Conservation (phyloP, 1,284 basidiomycete genomes). For the Retiboletus fuscus region DNA sequence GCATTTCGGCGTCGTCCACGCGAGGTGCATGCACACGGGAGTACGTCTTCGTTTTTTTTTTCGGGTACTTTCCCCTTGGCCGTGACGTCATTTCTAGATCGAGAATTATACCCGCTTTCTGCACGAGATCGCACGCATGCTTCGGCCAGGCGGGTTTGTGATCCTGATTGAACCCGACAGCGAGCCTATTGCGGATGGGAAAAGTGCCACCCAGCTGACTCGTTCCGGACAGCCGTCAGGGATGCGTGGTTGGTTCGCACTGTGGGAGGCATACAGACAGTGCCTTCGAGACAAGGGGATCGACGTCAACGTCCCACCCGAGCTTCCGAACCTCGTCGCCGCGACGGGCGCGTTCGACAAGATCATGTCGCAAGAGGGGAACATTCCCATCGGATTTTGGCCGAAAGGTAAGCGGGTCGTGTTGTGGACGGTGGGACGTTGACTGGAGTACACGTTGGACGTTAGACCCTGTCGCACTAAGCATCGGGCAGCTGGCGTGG, state of each 20-base stretch:
- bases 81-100: constrained; percentile 56
- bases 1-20: constrained; percentile 75
- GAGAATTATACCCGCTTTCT: constrained; percentile 69
- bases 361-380: constrained; percentile 62
- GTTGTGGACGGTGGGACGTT: constrained; percentile 8
- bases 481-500: constrained; percentile 75
- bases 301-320: constrained; percentile 67
- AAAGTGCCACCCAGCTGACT: constrained; percentile 52
- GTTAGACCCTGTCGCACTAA: constrained; percentile 57
- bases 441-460: constrained; percentile 20
- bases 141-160: constrained; percentile 76
- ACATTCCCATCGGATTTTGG: constrained; percentile 71
- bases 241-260: constrained; percentile 67
- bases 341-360: constrained; percentile 62
- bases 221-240: constrained; percentile 53
- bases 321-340: constrained; percentile 60
- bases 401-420: constrained; percentile 57
- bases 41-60: constrained; percentile 46
- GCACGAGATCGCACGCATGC: constrained; percentile 68
- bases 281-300: constrained; percentile 64
- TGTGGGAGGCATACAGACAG: constrained; percentile 69
- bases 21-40: constrained; percentile 72
- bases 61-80: constrained; percentile 10
- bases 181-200: constrained; percentile 60
- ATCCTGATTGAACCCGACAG: constrained; percentile 71